Percentiles rank a stretch among this genome's conserved stretches.
Evolutionary conservation across 2,329 filamentous ascomycete genomes (phyloP).

Genomic region (Paraphoma chrysanthemicola): DNA sequence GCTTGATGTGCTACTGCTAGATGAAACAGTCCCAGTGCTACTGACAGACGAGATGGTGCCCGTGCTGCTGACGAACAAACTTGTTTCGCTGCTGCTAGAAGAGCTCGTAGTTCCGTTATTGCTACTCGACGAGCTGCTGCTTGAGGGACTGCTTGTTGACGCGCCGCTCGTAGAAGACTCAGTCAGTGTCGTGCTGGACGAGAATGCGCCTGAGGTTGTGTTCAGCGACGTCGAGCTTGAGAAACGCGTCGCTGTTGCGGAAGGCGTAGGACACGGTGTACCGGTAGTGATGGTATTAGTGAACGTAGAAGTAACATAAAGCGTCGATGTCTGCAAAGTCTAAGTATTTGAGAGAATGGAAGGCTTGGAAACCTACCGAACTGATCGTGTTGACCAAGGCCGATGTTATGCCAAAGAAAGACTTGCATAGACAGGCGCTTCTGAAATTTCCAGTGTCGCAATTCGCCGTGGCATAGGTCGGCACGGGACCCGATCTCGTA

Average conservation of each 20-base stretch:
- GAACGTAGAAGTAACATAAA: conserved; percentile 17
- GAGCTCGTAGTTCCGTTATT: not conserved
- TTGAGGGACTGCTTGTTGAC: not conserved
- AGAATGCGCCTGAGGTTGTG: too few relatives aligned
- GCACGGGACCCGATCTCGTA: conserved; percentile 21
- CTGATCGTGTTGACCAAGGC: conserved; percentile 20
- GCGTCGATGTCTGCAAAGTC: conserved; percentile 13
- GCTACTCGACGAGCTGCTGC: not conserved
- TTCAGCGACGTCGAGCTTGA: not conserved
- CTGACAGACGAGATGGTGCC: not conserved
- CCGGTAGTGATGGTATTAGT: conserved; percentile 14
- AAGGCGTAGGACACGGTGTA: conserved; percentile 9
- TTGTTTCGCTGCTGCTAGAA: not conserved
- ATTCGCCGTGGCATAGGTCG: conserved; percentile 26
- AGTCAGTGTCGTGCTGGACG: not conserved
- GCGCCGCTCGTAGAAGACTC: too few relatives aligned
- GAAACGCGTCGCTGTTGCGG: not conserved
- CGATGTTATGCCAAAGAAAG: conserved; percentile 12
- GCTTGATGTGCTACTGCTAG: not conserved
- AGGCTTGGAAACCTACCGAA: conserved; percentile 21
- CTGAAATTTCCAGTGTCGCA: conserved; percentile 27
- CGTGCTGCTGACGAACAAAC: not conserved
- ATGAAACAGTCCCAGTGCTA: not conserved
- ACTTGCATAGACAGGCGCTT: conserved; percentile 34
- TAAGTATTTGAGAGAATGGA: conserved; percentile 4